A percentile compares a stretch with the other conserved stretches of the same genome.
These are phyloP conservation scores for Candida taoyuanica DNA, from an alignment of 805 yeast species.

Conservation along the genomic window DNA sequence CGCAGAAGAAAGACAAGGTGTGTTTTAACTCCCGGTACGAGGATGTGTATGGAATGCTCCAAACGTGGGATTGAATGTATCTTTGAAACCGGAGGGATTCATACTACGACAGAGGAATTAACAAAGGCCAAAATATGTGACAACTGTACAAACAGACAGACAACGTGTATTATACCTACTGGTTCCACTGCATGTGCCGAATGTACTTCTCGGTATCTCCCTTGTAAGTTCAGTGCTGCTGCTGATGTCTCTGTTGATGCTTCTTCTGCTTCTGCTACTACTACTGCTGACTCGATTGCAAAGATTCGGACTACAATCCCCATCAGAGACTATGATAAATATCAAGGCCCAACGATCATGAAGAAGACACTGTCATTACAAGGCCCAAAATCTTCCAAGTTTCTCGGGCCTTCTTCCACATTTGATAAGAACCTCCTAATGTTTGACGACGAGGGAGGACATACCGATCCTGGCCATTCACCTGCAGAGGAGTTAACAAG, in stretches of 20 bases:
- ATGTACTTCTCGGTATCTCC: slow-evolving; percentile 22
- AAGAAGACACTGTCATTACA: slow-evolving; percentile 26
- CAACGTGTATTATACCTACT: slow-evolving; percentile 21
- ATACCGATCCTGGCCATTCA: slow-evolving; percentile 5
- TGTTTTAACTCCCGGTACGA: slow-evolving; percentile 7
- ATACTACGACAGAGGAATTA: not conserved
- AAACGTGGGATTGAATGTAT: slow-evolving; percentile 14
- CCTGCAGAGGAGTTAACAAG: slow-evolving; percentile 11
- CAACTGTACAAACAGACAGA: slow-evolving; percentile 22
- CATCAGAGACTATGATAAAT: slow-evolving; percentile 26
- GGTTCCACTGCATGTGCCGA: slow-evolving; percentile 20
- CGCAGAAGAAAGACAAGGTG: slow-evolving; percentile 31
- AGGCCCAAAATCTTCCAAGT: slow-evolving; percentile 26
- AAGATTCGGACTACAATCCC: slow-evolving; percentile 24
- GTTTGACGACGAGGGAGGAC: slow-evolving; percentile 4
- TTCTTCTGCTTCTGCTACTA: no score
- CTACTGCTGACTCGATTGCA: slow-evolving; percentile 6
- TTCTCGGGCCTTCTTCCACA: slow-evolving; percentile 25
- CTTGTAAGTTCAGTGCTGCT: slow-evolving; percentile 22
- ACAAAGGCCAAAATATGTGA: slow-evolving; percentile 16
- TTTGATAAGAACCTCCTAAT: slow-evolving; percentile 24
- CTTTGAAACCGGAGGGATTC: slow-evolving; percentile 9
- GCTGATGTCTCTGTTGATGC: no score
- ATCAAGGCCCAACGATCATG: slow-evolving; percentile 28
- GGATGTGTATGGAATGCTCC: slow-evolving; percentile 18